A percentile compares a stretch with the other conserved stretches of the same genome.
These are phyloP conservation scores for Lagerstroemia speciosa DNA, from an alignment of 345 rosid genomes.

Conservation along the genomic window DNA sequence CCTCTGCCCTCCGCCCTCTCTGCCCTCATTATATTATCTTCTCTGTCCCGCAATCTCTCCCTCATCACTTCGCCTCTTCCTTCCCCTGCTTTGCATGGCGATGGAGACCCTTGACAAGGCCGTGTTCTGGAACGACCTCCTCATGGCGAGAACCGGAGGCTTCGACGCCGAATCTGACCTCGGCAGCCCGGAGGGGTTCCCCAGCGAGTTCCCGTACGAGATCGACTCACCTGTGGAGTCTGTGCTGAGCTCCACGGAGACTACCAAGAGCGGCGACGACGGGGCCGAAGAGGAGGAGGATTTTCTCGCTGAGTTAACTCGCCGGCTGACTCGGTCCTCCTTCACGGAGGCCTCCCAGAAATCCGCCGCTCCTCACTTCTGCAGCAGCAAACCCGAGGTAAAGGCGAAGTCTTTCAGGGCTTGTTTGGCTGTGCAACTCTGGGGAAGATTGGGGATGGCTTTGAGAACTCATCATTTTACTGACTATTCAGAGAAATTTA, in stretches of 20 bases:
- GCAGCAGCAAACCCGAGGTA: conserved; percentile 29
- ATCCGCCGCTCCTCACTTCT: conserved; percentile 19
- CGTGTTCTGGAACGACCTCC: conserved; percentile 20
- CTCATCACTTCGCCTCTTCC: background rate
- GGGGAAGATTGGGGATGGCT: too few relatives aligned
- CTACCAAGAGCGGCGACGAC: conserved; percentile 32
- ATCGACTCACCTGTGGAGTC: conserved; percentile 50
- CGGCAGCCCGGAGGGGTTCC: conserved; percentile 19
- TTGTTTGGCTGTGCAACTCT: too few relatives aligned
- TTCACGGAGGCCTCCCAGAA: conserved; percentile 25
- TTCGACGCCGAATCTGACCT: conserved; percentile 6
- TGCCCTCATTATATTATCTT: background rate
- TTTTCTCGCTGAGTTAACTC: conserved; percentile 47
- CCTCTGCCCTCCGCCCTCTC: background rate
- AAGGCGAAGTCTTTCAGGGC: background rate
- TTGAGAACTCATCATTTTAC: too few relatives aligned
- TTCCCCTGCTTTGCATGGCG: conserved; percentile 27
- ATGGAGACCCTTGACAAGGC: conserved; percentile 20
- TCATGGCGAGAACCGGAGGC: background rate
- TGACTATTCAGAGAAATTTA: too few relatives aligned
- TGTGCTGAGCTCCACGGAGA: conserved; percentile 22
- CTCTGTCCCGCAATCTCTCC: background rate
- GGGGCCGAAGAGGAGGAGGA: conserved; percentile 48
- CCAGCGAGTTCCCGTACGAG: conserved; percentile 60
- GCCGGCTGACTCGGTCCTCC: conserved; percentile 47